Conservation (phyloP, 441 rosid species). For the Eutrema salsugineum region DNA sequence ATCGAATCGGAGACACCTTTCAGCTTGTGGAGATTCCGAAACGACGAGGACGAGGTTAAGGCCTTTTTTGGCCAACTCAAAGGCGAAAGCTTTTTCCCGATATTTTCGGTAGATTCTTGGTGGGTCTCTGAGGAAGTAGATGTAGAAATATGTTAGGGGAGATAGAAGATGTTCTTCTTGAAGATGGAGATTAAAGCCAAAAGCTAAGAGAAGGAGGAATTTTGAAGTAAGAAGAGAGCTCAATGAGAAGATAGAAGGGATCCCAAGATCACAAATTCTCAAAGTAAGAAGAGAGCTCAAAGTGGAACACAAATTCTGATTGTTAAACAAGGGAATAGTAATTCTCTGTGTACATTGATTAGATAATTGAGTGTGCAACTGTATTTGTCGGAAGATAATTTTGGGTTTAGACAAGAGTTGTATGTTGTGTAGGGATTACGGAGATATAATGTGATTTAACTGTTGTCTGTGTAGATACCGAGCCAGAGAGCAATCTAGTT, state of each 20-base stretch:
- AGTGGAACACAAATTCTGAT: not conserved
- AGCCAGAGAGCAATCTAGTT: too few relatives aligned
- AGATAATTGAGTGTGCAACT: not conserved
- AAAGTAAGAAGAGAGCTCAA: too few relatives aligned
- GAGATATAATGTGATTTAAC: not conserved
- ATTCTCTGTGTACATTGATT: not conserved
- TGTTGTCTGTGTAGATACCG: not conserved
- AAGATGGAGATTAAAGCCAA: constrained; percentile 30
- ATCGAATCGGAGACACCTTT: constrained; percentile 19
- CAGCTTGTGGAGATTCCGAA: constrained; percentile 56
- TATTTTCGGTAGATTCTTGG: constrained; percentile 73
- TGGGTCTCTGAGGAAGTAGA: constrained; percentile 72
- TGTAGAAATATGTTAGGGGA: constrained; percentile 59
- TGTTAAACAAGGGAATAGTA: not conserved
- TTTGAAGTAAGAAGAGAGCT: too few relatives aligned
- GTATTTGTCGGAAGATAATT: too few relatives aligned
- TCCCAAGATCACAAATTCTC: too few relatives aligned
- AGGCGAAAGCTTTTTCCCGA: constrained; percentile 73
- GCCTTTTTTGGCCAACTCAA: constrained; percentile 66
- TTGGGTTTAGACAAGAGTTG: not conserved
- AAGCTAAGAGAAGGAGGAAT: too few relatives aligned
- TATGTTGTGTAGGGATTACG: not conserved
- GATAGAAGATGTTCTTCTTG: constrained; percentile 27
- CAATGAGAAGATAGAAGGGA: too few relatives aligned
- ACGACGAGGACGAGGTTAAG: constrained; percentile 72